Conservation (phyloP, 139 green algal genomes). For the Coelastrella sp. region DNA sequence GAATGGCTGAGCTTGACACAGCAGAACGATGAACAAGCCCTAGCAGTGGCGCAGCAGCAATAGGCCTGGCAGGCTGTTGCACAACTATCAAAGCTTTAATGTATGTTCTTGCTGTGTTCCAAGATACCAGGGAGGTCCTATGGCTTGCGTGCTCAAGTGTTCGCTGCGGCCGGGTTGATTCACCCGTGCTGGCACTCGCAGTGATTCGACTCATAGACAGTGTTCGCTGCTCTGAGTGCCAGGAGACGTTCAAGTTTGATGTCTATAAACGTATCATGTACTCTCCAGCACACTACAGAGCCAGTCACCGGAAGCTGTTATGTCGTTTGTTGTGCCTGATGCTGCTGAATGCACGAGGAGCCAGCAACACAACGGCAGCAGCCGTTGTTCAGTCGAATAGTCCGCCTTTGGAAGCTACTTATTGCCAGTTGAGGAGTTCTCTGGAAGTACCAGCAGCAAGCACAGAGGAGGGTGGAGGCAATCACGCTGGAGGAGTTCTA, state of each 20-base stretch:
- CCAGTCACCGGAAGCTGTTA: constrained; percentile 2
- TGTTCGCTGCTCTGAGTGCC: no score
- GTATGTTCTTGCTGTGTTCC: no score
- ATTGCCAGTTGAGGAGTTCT: no score
- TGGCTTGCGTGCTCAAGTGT: no score
- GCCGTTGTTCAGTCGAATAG: no score
- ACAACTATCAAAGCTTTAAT: no score
- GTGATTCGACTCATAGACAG: not conserved
- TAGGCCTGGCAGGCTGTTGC: no score
- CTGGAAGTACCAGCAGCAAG: not conserved
- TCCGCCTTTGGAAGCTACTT: no score
- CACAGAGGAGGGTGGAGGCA: not conserved
- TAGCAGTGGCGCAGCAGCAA: no score
- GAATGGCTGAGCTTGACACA: constrained; percentile 6
- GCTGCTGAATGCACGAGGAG: not conserved
- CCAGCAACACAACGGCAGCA: not conserved
- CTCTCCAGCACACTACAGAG: not conserved
- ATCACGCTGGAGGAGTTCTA: not conserved
- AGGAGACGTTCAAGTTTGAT: no score
- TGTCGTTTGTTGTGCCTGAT: constrained; percentile 3
- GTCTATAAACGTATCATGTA: no score
- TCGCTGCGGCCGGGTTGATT: not conserved
- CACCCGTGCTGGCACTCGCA: not conserved
- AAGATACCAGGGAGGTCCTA: not conserved
- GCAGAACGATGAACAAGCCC: not conserved